Base-by-base conservation (phyloP, 768 basidiomycete genomes). In the Naganishia vaughanmartiniae region DNA sequence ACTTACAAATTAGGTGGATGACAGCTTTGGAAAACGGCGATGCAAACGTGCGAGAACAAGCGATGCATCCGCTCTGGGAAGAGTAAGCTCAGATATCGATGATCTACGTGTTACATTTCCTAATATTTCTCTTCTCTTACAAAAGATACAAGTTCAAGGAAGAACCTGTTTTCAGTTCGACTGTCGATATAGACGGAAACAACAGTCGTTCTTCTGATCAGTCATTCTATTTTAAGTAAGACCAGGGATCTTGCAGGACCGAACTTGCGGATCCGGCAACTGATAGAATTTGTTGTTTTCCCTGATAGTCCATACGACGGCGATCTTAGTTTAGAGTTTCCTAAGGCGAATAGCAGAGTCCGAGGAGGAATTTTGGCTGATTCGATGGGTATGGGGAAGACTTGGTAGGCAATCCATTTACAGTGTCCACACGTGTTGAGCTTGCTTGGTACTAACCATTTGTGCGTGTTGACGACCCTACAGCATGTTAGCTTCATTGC, bases 51-150 rank as follows among this genome's bases (percentile, higher is more conserved):
- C 87, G 74, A 88, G 77, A 85, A 85, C 17, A 83, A 19, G 90
- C 89, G 5, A 88, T 97, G 86, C 92, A 98, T 80, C 95, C 95
- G 1, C 81, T 98, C 10, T 98, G 94, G 94, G 89, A 89, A 83
- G 87, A 92, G 92, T 97, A 78, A 76, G 87, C 74, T n/a, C 36
- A 53, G 24, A 54, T 60, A 36, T 46, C n/a, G 15, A 30, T 30
- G 11, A 60, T 45, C 26, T 31, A 4, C 1, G n/a, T 30, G 31
- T 54, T 63, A 15, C 54, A 24, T 42, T 19, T 53, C 65, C 36
- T 19, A 9, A 69, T 28, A 73, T 65, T 31, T 45, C 33, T 4
- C 19, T 42, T 34, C 42, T 7, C 4, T 24, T 7, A 51, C n/a
- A 60, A 12, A 66, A 93, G 92, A 83, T 94, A 92, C 77, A 75